Evolutionary conservation across 2,329 filamentous ascomycete species (phyloP).

Genomic region (Arthrinium puccinioides): DNA sequence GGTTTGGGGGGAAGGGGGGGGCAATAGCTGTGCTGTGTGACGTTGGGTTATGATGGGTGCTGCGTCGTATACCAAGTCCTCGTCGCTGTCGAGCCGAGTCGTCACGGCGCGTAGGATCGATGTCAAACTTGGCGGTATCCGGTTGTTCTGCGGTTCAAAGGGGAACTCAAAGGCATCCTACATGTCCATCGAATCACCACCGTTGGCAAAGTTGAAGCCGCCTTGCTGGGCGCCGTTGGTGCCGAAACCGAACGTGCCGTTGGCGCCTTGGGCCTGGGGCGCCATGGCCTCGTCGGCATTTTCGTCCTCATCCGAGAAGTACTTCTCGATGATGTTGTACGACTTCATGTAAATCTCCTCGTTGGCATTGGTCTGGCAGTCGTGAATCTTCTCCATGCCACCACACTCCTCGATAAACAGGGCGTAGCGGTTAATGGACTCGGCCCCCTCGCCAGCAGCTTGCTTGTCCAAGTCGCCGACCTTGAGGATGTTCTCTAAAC

Average conservation of each 20-base stretch:
- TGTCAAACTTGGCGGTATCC: too few relatives aligned
- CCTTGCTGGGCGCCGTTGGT: conserved; percentile 58
- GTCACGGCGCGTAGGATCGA: too few relatives aligned
- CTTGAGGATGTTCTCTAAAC: conserved; percentile 98
- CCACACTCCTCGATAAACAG: conserved; percentile 98
- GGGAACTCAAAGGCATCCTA: conserved; percentile 30
- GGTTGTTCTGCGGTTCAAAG: too few relatives aligned
- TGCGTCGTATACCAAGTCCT: background rate
- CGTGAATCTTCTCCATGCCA: conserved; percentile 99
- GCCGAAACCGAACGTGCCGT: conserved; percentile 75
- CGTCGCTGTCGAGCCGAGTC: too few relatives aligned
- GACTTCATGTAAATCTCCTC: conserved; percentile 99
- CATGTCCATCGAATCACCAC: conserved; percentile 60
- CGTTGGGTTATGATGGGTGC: conserved; percentile 1
- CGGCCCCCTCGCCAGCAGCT: conserved; percentile 63
- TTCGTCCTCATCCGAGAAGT: conserved; percentile 98
- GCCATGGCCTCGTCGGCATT: conserved; percentile 76
- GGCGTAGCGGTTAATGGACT: conserved; percentile 90
- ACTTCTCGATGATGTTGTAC: conserved; percentile 99
- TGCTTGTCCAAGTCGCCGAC: conserved; percentile 99
- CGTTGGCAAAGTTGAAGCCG: conserved; percentile 89
- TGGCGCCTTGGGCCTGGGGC: conserved; percentile 59
- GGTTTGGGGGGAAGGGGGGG: conserved; percentile 15
- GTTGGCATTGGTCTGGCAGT: conserved; percentile 99
- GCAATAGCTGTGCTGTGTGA: conserved; percentile 6